Evolutionary conservation across 139 green algal genomes (phyloP), one percentile per base, ranked within the genome.

Genomic region (Coccomyxa sp.): DNA sequence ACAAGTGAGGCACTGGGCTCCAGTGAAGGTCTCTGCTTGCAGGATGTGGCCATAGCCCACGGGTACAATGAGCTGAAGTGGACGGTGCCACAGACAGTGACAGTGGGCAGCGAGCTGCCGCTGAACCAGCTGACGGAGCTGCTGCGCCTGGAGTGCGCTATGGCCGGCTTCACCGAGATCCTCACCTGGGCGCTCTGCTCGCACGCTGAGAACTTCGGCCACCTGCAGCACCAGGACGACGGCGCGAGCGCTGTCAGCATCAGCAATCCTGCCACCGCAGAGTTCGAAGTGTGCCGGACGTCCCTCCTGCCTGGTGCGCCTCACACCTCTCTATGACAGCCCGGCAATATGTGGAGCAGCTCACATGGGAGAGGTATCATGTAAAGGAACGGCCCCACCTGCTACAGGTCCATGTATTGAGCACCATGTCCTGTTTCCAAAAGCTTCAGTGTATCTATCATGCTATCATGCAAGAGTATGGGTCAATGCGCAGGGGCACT

Each of bases 31-130:
- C n/a, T n/a, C n/a, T n/a, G n/a, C n/a, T 71, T 33, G 58, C 79
- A 83, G 89, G 96, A 99, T 82, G 94, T 99, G 74, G 96, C 96
- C 7, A 99, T 99, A 75, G 94, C 96, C 16, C 93, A 97, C 81
- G 96, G 96, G 36, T 99, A 96, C 91, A 99, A 99, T 87, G 98
- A 99, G 88, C 89, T 99, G 18, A 36, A 68, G 2, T 87, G 86
- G 77, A 88, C 55, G 14, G 82, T 95, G 27, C 89, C 92, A 8
- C 72, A 78, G 27, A 94, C 90, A 3, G 78, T 87, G 16, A 95
- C 91, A 0, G 80, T 91, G 16, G 96, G 94, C 7, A 80, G 82
- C 34, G 93, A 98, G 89, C 91, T 96, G 79, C 95, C 95, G 0
- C 71, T 99, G 12, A 98, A 98, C 82, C 87, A 96, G 80, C 80